Base-by-base conservation (phyloP, 768 basidiomycete species). In the Tylopilus subfusipes region DNA sequence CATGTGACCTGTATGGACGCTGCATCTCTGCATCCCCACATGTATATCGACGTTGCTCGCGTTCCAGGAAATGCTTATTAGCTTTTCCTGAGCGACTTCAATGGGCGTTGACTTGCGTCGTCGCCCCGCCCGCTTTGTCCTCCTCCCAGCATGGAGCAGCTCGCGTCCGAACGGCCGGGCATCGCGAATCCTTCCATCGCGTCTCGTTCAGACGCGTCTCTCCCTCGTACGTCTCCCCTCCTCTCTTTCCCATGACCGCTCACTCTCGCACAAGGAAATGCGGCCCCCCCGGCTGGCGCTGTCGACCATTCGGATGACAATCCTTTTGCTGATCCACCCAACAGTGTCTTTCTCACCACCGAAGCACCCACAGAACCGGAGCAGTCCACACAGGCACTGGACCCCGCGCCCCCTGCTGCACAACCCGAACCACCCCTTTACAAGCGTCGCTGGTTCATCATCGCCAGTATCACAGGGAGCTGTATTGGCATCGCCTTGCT, bases 361-460 rank as follows among this genome's bases (percentile, higher is more conserved):
- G 16, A 36, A 42, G 29, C 34, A 16, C 21, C 44, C 29, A 24
- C 36, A 1, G 33, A 53, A 1, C 21, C 22, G 9, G 49, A 40
- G 21, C 42, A 45, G 40, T 21, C 39, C 27, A 14, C 25, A 22
- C 54, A 54, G 13, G n/a, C n/a, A n/a, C 12, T 34, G 2, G 48
- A 54, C 33, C 47, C 50, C 6, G 16, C 42, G 10, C 47, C 53
- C 12, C 33, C 62, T 31, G 16, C 55, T 21, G 31, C 33, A 13
- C 43, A 60, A 12, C 55, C 48, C 9, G 60, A 57, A 52, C 64
- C 63, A 29, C 83, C 82, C 14, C 76, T 86, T 52, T 86, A 84
- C 73, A 85, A 81, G 66, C 78, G 74, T 56, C 77, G 79, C 39
- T 80, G 78, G 76, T 86, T 88, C 73, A 83, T 87, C 54, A 77